Base-by-base conservation (phyloP, 2,329 filamentous ascomycete species). In the Diplocarpon rosae region DNA sequence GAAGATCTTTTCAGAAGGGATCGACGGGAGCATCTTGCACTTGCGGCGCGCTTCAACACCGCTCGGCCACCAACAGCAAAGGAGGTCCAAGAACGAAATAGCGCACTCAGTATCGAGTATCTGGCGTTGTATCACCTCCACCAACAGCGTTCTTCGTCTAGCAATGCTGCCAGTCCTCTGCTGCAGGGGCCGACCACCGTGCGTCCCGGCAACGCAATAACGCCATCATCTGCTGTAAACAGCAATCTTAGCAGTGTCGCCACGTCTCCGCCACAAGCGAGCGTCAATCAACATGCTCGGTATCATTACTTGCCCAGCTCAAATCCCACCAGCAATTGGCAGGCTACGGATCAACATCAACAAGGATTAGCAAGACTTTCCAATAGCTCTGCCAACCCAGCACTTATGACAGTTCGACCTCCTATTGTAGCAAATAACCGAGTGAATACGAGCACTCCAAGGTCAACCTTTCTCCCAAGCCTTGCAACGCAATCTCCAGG, bases 1-100 rank as follows among this genome's bases (percentile, higher is more conserved):
- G 62, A 67, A 16, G 46, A 52, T 2, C 4, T 68, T 3, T 69
- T 70, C 51, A 52, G 49, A 29, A 37, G 51, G 20, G 65, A 68
- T 47, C 62, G 63, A 45, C 32, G 54, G n/a, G 56, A 49, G 13
- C 61, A 65, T 37, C 54, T 53, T 20, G 53, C 55, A 10, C 46
- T 62, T 5, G 42, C 53, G 14, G 46, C 49, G 44, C 52, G 59
- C 24, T 47, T 41, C 16, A 52, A 58, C 34, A 57, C 58, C 33
- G 38, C 45, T 9, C 44, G 46, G 6, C 58, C 58, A 20, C 58
- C 59, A 31, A 54, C 54, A 5, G 39, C 49, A 9, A 49, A 41
- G 36, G 60, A 62, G 39, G 34, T 57, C 6, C 36, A 44, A 10
- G 51, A 58, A 30, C 52, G 56, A 39, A 60, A 57, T 32, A 15